Evolutionary conservation across 1,284 basidiomycete genomes (phyloP).

Genomic region (Athelia psychrophila): DNA sequence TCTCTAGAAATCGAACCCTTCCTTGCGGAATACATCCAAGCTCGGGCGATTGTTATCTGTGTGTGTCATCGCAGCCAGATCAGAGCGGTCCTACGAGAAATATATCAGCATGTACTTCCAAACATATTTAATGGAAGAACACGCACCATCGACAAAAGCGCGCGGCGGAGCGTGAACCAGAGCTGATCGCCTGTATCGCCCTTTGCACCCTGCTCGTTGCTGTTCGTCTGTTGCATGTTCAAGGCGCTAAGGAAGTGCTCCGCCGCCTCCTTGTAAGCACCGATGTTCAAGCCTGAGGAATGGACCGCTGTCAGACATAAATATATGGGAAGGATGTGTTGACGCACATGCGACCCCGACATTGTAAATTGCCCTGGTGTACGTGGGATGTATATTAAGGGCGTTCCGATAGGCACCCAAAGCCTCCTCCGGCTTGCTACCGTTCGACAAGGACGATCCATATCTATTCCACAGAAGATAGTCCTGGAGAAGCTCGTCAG

Average conservation of each 20-base stretch:
- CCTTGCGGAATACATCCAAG: slow-evolving; percentile 68
- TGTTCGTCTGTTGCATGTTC: slow-evolving; percentile 64
- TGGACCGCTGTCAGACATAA: neutral
- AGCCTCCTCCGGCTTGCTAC: slow-evolving; percentile 93
- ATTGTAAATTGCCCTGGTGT: slow-evolving; percentile 97
- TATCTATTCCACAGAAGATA: slow-evolving; percentile 96
- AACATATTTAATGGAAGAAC: slow-evolving; percentile 2
- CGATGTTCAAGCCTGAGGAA: slow-evolving; percentile 83
- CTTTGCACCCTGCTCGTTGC: slow-evolving; percentile 27
- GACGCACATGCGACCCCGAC: slow-evolving; percentile 89
- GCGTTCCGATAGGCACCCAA: slow-evolving; percentile 94
- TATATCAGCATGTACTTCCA: neutral
- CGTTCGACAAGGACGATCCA: slow-evolving; percentile 95
- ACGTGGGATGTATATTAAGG: slow-evolving; percentile 90
- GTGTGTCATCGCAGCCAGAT: slow-evolving; percentile 64
- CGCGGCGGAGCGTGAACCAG: slow-evolving; percentile 90
- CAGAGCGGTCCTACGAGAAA: slow-evolving; percentile 49
- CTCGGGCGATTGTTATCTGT: slow-evolving; percentile 41
- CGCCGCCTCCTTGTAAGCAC: slow-evolving; percentile 92
- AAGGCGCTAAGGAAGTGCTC: slow-evolving; percentile 96
- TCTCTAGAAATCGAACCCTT: slow-evolving; percentile 83
- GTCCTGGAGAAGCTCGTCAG: slow-evolving; percentile 50
- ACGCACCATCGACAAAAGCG: slow-evolving; percentile 79
- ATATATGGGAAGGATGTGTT: slow-evolving; percentile 1
- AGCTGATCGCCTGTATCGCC: slow-evolving; percentile 79